These are phyloP conservation scores for Yarrowia yakushimensis DNA, from an alignment of 805 yeast genomes.

Conservation along the genomic window DNA sequence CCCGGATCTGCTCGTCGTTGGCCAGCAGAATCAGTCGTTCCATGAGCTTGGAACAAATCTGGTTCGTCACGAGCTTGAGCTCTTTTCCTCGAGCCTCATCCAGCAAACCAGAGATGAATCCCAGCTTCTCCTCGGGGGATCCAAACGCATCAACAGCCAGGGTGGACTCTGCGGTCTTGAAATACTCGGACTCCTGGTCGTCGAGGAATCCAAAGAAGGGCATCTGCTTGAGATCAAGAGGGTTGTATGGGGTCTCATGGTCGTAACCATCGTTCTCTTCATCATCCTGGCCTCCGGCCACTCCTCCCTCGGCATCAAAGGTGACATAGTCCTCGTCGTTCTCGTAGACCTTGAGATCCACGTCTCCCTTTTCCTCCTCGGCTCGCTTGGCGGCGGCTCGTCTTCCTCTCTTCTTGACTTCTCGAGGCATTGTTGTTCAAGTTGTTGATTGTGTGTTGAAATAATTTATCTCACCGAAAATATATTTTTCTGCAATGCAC, in stretches of 20 bases:
- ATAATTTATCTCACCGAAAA: slow-evolving; percentile 7
- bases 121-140: slow-evolving; percentile 62
- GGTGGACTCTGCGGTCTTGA: slow-evolving; percentile 87
- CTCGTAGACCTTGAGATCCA: background rate
- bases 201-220: slow-evolving; percentile 82
- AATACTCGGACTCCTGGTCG: slow-evolving; percentile 79
- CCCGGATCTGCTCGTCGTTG: slow-evolving; percentile 59
- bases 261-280: slow-evolving; percentile 4
- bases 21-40: slow-evolving; percentile 78
- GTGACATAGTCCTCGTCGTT: slow-evolving; percentile 14
- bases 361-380: slow-evolving; percentile 17
- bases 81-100: slow-evolving; percentile 89
- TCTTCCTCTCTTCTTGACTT: slow-evolving; percentile 24
- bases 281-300: slow-evolving; percentile 12
- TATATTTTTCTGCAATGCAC: slow-evolving; percentile 3
- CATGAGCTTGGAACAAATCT: slow-evolving; percentile 87
- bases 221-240: slow-evolving; percentile 23
- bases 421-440: slow-evolving; percentile 7
- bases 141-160: slow-evolving; percentile 77
- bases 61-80: slow-evolving; percentile 86
- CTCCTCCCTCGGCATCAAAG: background rate
- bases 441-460: background rate
- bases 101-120: slow-evolving; percentile 72
- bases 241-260: background rate
- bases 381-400: slow-evolving; percentile 24